Evolutionary conservation across 176 grass and related monocot species (phyloP).

Genomic region (Guadua angustifolia): DNA sequence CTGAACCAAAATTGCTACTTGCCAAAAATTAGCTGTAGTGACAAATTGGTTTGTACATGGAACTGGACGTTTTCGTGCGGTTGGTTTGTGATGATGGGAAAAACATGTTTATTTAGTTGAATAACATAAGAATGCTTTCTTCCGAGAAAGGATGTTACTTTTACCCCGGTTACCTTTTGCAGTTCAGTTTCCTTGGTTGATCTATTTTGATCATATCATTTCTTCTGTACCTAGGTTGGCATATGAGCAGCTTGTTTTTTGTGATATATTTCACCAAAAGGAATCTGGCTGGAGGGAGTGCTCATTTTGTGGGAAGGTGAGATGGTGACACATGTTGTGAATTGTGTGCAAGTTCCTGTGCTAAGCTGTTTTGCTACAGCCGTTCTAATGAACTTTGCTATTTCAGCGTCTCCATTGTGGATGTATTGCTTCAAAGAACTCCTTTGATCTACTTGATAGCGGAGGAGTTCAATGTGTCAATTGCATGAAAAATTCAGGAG

Average conservation of each 20-base stretch:
- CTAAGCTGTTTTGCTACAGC: background rate
- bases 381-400: slow-evolving; percentile 6
- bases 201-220: slow-evolving; percentile 3
- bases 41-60: background rate
- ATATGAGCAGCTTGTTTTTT: slow-evolving; percentile 85
- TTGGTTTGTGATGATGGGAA: background rate
- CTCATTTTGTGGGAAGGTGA: slow-evolving; percentile 95
- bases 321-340: slow-evolving; percentile 14
- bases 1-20: slow-evolving; percentile 24
- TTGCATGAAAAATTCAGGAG: slow-evolving; percentile 77
- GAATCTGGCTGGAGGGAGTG: slow-evolving; percentile 99
- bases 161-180: background rate
- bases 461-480: slow-evolving; percentile 86
- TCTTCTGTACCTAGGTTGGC: slow-evolving; percentile 64
- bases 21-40: background rate
- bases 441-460: slow-evolving; percentile 93
- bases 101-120: background rate
- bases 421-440: slow-evolving; percentile 89
- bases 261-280: slow-evolving; percentile 96
- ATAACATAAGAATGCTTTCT: background rate
- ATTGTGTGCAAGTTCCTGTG: slow-evolving; percentile 2
- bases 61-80: background rate
- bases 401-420: slow-evolving; percentile 91
- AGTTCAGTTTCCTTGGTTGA: background rate
- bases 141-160: background rate